Evolutionary conservation across 2,329 filamentous ascomycete genomes (phyloP), one percentile per base, ranked within the genome.

Genomic region (Trichophyton rubrum): DNA sequence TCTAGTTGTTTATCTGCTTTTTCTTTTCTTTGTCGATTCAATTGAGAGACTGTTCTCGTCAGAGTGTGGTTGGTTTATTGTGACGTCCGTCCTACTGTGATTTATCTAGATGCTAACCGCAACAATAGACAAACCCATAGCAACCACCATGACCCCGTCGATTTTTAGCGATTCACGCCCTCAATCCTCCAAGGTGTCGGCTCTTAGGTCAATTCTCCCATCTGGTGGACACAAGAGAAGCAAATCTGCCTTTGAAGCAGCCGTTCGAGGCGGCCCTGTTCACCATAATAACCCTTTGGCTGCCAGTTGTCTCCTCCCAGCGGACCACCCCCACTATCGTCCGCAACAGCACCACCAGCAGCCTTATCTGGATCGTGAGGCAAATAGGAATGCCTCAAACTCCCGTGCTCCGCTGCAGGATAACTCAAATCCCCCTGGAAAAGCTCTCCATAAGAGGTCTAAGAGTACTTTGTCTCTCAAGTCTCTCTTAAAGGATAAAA

Each of bases 401-500:
- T 66, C 55, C 35, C 33, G 40, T 6, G 17, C 55, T 43, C 55
- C 55, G 6, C 17, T 57, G 7, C 17, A 35, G 8, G 38, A n/a
- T 15, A 57, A 57, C 40, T 17, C 74, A 6, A 73, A 74, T 64
- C 67, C 67, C 64, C 67, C 67, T 63, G 75, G 71, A 65, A 71
- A 61, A 15, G 65, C 66, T 2, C 63, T 79, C 59, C 78, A 81
- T 67, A 81, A 80, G 69, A 81, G 80, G 67, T 80, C 79, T 0
- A 77, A 80, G 64, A 81, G 80, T 66, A 74, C 79, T 0, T 76
- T 81, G 1, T 81, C 79, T 15, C 72, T 82, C 58, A 78, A 78
- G 58, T 78, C 79, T 0, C 67, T 82, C 56, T 67, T 71, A 56
- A 72, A 67, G 57, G 75, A 76, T 61, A 78, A 78, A 61, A 78